Evolutionary conservation across 2,329 filamentous ascomycete genomes (phyloP).

Genomic region (Cladophialophora carrionii): DNA sequence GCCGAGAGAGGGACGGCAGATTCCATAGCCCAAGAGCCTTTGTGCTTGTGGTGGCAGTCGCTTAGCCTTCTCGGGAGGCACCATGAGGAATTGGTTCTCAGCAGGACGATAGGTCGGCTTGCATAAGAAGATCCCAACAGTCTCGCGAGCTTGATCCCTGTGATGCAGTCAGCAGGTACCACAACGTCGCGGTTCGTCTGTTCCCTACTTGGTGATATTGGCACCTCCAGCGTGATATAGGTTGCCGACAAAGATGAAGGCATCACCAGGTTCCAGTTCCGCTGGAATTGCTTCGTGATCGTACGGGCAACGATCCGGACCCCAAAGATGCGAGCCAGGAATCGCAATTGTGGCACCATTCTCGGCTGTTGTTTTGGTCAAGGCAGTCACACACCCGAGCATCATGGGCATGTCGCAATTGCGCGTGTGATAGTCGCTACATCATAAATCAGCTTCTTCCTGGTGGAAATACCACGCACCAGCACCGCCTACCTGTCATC

Average conservation of each 20-base stretch:
- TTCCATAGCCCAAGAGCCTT: slow-evolving; percentile 39
- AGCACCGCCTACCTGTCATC: slow-evolving; percentile 42
- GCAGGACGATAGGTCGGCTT: slow-evolving; percentile 36
- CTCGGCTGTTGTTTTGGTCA: slow-evolving; percentile 37
- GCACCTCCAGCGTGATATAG: slow-evolving; percentile 44
- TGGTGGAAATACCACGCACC: slow-evolving; percentile 39
- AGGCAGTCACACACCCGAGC: slow-evolving; percentile 47
- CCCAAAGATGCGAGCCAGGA: slow-evolving; percentile 41
- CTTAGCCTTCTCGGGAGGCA: slow-evolving; percentile 35
- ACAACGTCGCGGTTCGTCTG: background rate
- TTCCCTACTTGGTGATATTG: slow-evolving; percentile 38
- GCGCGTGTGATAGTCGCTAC: slow-evolving; percentile 38
- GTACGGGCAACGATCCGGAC: slow-evolving; percentile 28
- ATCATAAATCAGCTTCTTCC: slow-evolving; percentile 40
- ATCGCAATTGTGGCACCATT: slow-evolving; percentile 44
- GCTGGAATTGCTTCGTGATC: slow-evolving; percentile 39
- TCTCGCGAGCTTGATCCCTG: slow-evolving; percentile 34
- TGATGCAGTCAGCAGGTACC: slow-evolving; percentile 9
- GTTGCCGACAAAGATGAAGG: slow-evolving; percentile 45
- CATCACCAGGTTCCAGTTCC: slow-evolving; percentile 44
- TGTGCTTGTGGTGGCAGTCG: slow-evolving; percentile 35
- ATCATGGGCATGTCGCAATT: slow-evolving; percentile 46
- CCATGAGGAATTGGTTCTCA: slow-evolving; percentile 41
- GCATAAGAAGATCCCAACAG: slow-evolving; percentile 33
- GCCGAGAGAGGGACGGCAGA: slow-evolving; percentile 36